Base-by-base conservation (phyloP, 2,329 filamentous ascomycete species). In the Colletotrichum siamense region DNA sequence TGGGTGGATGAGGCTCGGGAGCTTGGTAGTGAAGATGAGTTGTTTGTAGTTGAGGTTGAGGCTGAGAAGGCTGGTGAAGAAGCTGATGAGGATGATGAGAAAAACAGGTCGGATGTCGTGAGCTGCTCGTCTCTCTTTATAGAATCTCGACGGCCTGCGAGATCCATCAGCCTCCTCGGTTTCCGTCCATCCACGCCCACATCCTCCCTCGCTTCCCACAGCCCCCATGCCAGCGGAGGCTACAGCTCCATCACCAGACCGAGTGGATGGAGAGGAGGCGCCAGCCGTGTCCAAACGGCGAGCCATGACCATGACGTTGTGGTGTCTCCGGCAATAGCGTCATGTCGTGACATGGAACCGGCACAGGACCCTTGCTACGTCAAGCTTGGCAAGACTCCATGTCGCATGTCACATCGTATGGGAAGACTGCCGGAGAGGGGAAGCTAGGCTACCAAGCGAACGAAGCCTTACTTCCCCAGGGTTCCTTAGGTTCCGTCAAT, bases 291-390 rank as follows among this genome's bases (percentile, higher is more conserved):
- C 67, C n/a, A 57, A 24, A 52, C 28, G 55, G 24, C 34, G 34
- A 64, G 8, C 10, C 13, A 49, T n/a, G 16, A 90, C 90, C 92
- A 96, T 95, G 7, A 88, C 88, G 70, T 91, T 84, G 2, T 94
- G 94, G 82, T 93, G 64, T 89, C 86, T 78, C 93, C 87, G 30
- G 87, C 87, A 76, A 96, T 96, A 71, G 71, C 66, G 57, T 77
- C 71, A 77, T 75, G 71, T 67, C 52, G 66, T 67, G 52, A 63
- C 67, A 67, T 71, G 65, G 52, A 64, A 64, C 34, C 62, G 61
- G 66, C 70, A 65, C 44, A 69, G 59, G 28, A 65, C 44, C 73
- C 57, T 59, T 52, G 57, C 62, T 26, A 30, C 52, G 24, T n/a
- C 10, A 67, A 30, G 64, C 69, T 75, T 72, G 73, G 73, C 69